Evolutionary conservation across 805 yeast genomes (phyloP).

Genomic region (Yamadazyma sp.): DNA sequence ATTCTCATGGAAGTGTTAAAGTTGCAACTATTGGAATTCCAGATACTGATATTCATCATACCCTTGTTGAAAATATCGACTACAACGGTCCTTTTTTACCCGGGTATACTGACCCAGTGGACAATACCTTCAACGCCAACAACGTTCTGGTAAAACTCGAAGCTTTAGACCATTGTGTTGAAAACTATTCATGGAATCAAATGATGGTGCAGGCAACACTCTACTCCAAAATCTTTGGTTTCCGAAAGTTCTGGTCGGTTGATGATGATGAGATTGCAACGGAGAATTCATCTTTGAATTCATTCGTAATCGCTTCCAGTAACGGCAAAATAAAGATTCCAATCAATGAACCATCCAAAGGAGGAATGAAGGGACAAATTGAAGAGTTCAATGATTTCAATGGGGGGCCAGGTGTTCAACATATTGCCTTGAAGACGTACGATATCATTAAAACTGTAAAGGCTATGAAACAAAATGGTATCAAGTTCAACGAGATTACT

Average conservation of each 20-base stretch:
- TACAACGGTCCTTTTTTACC: conserved; percentile 53
- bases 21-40: conserved; percentile 47
- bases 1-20: conserved; percentile 50
- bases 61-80: conserved; percentile 53
- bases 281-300: conserved; percentile 63
- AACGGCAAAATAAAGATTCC: conserved; percentile 74
- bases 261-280: conserved; percentile 78
- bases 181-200: conserved; percentile 69
- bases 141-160: conserved; percentile 33
- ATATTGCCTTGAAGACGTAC: conserved; percentile 66
- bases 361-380: conserved; percentile 67
- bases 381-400: conserved; percentile 77
- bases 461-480: conserved; percentile 59
- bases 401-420: conserved; percentile 85
- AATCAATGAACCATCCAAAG: conserved; percentile 78
- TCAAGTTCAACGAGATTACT: conserved; percentile 66
- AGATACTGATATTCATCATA: conserved; percentile 66
- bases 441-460: conserved; percentile 59
- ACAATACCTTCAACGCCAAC: conserved; percentile 18
- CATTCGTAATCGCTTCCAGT: conserved; percentile 73
- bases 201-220: conserved; percentile 58
- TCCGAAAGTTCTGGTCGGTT: conserved; percentile 81
- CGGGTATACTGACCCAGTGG: conserved; percentile 28
- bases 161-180: conserved; percentile 76
- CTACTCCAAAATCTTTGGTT: conserved; percentile 65